Conservation (phyloP, 2,329 filamentous ascomycete species). For the Malbranchea zuffiana region DNA sequence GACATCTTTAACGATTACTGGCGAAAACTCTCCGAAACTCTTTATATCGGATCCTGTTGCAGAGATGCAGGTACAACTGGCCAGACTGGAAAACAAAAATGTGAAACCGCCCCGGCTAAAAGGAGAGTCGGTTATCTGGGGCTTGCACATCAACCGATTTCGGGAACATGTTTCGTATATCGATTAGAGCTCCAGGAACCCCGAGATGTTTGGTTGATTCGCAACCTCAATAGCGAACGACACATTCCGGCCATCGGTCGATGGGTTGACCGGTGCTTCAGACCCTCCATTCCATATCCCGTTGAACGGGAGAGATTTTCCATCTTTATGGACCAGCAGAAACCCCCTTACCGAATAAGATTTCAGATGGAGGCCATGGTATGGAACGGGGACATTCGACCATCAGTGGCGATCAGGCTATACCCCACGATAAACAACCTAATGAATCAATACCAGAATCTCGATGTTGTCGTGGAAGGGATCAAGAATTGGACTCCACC, state of each 20-base stretch:
- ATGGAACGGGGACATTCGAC: constrained; percentile 52
- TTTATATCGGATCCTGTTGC: constrained; percentile 13
- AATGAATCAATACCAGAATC: background rate
- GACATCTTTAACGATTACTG: constrained; percentile 38
- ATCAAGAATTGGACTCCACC: constrained; percentile 43
- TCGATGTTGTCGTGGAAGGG: constrained; percentile 31
- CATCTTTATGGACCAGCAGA: constrained; percentile 12
- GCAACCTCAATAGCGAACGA: constrained; percentile 17
- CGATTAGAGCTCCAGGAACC: constrained; percentile 26
- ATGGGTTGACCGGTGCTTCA: constrained; percentile 16
- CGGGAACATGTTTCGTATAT: constrained; percentile 36
- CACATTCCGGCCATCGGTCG: constrained; percentile 16
- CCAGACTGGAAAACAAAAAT: background rate
- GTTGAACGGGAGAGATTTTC: constrained; percentile 10
- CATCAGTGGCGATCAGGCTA: constrained; percentile 37
- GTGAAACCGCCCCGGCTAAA: constrained; percentile 6
- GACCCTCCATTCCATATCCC: background rate
- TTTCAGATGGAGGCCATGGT: constrained; percentile 56
- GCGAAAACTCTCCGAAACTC: constrained; percentile 16
- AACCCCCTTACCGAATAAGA: constrained; percentile 43
- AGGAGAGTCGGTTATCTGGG: constrained; percentile 16
- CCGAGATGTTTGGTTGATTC: constrained; percentile 20
- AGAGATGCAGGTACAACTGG: constrained; percentile 6
- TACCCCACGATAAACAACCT: constrained; percentile 33
- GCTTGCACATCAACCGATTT: constrained; percentile 14